Evolutionary conservation across 306 rosid genomes (phyloP).

Genomic region (Vigna trinervia): DNA sequence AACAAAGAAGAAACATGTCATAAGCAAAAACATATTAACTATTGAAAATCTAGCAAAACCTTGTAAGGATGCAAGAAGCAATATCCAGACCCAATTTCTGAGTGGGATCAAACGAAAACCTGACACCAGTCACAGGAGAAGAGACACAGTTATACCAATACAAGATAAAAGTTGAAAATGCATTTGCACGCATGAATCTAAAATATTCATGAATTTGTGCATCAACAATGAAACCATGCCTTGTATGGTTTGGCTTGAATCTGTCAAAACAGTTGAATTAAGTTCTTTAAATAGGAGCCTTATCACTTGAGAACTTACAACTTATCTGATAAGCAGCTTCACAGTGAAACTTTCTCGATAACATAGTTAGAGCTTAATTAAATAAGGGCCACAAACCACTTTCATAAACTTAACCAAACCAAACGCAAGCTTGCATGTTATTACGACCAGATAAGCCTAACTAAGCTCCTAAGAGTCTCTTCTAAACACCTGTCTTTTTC

Average conservation of each 20-base stretch:
- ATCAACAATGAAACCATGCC: not conserved
- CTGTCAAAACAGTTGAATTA: not conserved
- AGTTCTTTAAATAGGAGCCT: not conserved
- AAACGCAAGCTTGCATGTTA: not conserved
- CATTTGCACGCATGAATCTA: slow-evolving; percentile 39
- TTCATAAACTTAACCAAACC: slow-evolving; percentile 8
- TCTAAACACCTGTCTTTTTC: not conserved
- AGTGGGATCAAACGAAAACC: slow-evolving; percentile 86
- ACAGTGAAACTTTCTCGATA: not conserved
- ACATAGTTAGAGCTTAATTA: not conserved
- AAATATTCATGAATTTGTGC: slow-evolving; percentile 10
- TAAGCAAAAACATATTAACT: slow-evolving; percentile 31
- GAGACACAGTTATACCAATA: slow-evolving; percentile 34
- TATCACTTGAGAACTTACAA: not conserved
- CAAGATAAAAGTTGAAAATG: slow-evolving; percentile 14
- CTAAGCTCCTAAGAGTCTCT: not conserved
- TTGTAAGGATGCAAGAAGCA: slow-evolving; percentile 84
- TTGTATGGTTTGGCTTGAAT: slow-evolving; percentile 17
- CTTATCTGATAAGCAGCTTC: not conserved
- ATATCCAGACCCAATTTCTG: slow-evolving; percentile 78
- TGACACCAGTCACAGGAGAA: slow-evolving; percentile 47
- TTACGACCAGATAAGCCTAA: not conserved
- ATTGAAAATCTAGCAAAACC: slow-evolving; percentile 55
- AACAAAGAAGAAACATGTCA: slow-evolving; percentile 10
- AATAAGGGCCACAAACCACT: not conserved